Evolutionary conservation across 192 early-diverging fungal genomes (phyloP).

Genomic region (Chytriomyces hyalinus): DNA sequence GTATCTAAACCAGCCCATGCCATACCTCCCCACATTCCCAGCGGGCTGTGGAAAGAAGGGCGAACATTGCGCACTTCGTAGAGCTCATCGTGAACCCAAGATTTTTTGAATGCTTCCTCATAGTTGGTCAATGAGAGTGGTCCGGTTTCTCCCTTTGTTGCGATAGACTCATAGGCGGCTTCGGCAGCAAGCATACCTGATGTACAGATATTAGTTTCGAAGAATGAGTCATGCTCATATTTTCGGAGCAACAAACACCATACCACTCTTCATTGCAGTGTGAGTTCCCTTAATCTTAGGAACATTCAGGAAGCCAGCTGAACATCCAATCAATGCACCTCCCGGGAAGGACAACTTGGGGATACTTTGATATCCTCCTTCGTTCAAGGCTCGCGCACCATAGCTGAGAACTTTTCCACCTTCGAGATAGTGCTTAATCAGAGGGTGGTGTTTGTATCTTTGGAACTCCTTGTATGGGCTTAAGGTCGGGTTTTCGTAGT

Average conservation of each 20-base stretch:
- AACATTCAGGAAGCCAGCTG: slow-evolving; percentile 95
- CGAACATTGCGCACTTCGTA: slow-evolving; percentile 89
- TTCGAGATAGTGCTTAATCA: slow-evolving; percentile 79
- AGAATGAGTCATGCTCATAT: neutral
- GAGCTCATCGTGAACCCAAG: slow-evolving; percentile 92
- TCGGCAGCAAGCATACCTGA: slow-evolving; percentile 89
- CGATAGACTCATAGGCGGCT: slow-evolving; percentile 77
- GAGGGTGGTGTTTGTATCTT: slow-evolving; percentile 93
- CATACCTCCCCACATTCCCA: slow-evolving; percentile 87
- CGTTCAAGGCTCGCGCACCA: slow-evolving; percentile 95
- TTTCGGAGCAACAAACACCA: slow-evolving; percentile 1
- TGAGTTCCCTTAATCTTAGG: slow-evolving; percentile 99
- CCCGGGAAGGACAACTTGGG: slow-evolving; percentile 95
- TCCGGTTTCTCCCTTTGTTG: slow-evolving; percentile 51
- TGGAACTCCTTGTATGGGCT: slow-evolving; percentile 98
- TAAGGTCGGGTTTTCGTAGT: slow-evolving; percentile 94
- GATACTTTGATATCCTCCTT: slow-evolving; percentile 87
- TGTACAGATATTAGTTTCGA: neutral
- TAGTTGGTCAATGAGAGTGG: slow-evolving; percentile 79
- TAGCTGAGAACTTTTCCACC: slow-evolving; percentile 91
- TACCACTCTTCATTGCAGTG: slow-evolving; percentile 97
- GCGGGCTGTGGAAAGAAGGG: slow-evolving; percentile 88
- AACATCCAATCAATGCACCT: slow-evolving; percentile 92
- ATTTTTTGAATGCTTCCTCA: slow-evolving; percentile 79
- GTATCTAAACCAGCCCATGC: slow-evolving; percentile 89